A percentile compares a stretch with the other conserved stretches of the same genome.
Evolutionary conservation across 2,329 filamentous ascomycete genomes (phyloP).

Genomic region (Cladosporium sp.): DNA sequence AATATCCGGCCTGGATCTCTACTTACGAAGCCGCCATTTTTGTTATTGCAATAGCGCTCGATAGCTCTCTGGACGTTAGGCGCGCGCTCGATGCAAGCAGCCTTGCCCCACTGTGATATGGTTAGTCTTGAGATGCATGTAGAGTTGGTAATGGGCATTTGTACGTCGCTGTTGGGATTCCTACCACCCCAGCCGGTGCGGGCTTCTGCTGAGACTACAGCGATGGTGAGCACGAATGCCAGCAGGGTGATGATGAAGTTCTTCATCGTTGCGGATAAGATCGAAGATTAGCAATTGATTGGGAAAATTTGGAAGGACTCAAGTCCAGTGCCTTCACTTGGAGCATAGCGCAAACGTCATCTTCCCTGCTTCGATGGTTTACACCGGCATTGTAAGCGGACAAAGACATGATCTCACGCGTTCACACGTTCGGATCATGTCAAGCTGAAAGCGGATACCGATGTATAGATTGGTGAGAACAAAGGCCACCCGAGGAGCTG

Average conservation of each 20-base stretch:
- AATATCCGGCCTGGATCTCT: too few species aligned
- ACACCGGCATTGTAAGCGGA: not conserved
- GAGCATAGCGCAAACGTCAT: too few species aligned
- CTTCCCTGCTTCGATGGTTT: not conserved
- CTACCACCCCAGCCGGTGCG: not conserved
- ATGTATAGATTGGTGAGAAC: not conserved
- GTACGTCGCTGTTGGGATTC: not conserved
- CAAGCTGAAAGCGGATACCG: not conserved
- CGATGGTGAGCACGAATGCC: not conserved
- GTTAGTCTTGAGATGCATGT: not conserved
- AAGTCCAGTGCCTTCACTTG: too few species aligned
- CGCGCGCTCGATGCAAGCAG: conserved; percentile 3
- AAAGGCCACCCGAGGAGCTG: not conserved
- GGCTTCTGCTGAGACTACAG: not conserved
- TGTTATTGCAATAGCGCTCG: not conserved
- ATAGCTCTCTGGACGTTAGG: conserved; percentile 6
- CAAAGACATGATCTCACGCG: not conserved
- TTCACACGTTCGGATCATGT: not conserved
- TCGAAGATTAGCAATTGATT: not conserved
- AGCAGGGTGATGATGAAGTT: not conserved
- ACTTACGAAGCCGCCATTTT: not conserved
- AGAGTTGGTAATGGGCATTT: not conserved
- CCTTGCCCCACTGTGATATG: not conserved
- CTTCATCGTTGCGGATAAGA: not conserved
- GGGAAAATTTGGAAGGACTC: too few species aligned